These are phyloP conservation scores for Ceratocystis albifundus DNA, from an alignment of 2,329 filamentous ascomycete species.

Conservation along the genomic window DNA sequence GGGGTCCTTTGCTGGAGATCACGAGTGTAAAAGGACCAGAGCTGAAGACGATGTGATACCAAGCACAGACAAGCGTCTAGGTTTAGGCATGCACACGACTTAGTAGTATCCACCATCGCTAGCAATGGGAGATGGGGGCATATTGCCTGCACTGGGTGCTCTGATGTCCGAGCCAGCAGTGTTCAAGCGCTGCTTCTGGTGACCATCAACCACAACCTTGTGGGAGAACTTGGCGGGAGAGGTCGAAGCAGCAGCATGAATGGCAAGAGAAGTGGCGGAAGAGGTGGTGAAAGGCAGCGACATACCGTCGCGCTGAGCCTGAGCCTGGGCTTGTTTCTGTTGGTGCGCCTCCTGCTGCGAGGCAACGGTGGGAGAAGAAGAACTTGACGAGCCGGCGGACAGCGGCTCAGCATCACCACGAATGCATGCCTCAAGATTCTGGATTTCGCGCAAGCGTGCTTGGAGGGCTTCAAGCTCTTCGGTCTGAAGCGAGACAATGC, in stretches of 20 bases:
- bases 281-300: constrained; percentile 21
- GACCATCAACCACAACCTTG: constrained; percentile 27
- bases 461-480: constrained; percentile 80
- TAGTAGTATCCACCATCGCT: constrained; percentile 51
- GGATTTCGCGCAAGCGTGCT: constrained; percentile 67
- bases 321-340: constrained; percentile 23
- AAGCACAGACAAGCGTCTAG: neutral
- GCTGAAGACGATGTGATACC: neutral
- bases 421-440: constrained; percentile 72
- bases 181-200: constrained; percentile 37
- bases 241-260: constrained; percentile 22
- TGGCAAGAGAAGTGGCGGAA: constrained; percentile 23
- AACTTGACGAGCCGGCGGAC: constrained; percentile 18
- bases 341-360: constrained; percentile 23
- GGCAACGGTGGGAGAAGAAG: constrained; percentile 16
- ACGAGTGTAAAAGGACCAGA: neutral
- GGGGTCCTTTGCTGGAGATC: too few relatives aligned
- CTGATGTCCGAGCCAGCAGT: constrained; percentile 42
- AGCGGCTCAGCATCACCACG: constrained; percentile 29
- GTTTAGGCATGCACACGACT: constrained; percentile 17
- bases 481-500: constrained; percentile 60
- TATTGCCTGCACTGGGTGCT: constrained; percentile 43
- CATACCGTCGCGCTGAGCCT: constrained; percentile 23
- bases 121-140: constrained; percentile 49
- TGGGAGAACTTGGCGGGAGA: constrained; percentile 25